Percentiles rank a stretch among this genome's conserved stretches.
Evolutionary conservation across 176 grass and related monocot genomes (phyloP).

Genomic region (Elaeis guineensis): DNA sequence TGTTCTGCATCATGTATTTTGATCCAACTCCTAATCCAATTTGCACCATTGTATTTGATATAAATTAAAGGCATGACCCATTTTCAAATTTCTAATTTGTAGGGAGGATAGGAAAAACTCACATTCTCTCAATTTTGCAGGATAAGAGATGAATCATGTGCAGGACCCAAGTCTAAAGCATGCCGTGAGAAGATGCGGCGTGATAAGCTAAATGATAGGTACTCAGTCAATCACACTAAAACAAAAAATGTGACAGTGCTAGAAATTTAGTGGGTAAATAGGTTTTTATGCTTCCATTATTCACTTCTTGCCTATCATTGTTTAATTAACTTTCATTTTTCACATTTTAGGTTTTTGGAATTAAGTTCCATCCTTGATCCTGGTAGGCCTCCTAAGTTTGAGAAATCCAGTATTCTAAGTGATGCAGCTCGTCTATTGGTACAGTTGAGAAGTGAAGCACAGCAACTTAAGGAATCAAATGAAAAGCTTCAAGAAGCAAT

Average conservation of each 20-base stretch:
- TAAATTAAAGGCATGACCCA: no score
- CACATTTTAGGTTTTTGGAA: constrained; percentile 49
- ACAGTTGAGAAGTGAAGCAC: constrained; percentile 42
- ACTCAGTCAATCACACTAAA: neutral
- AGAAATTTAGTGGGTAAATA: no score
- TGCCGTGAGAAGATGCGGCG: constrained; percentile 70
- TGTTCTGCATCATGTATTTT: no score
- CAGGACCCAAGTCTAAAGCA: constrained; percentile 52
- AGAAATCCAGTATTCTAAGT: constrained; percentile 56
- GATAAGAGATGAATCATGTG: constrained; percentile 35
- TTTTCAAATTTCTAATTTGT: constrained; percentile 4
- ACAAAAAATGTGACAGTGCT: no score
- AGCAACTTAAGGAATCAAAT: constrained; percentile 60
- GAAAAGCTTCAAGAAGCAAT: constrained; percentile 42
- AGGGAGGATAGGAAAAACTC: no score
- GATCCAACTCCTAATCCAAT: no score
- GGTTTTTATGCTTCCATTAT: no score
- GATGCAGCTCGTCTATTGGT: constrained; percentile 35
- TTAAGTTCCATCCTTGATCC: constrained; percentile 51
- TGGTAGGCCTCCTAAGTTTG: constrained; percentile 47
- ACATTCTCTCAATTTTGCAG: constrained; percentile 12
- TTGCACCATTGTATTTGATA: no score
- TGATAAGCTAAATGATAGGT: constrained; percentile 75
- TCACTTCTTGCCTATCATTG: neutral
- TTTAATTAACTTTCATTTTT: neutral